Conservation (phyloP, 2,329 filamentous ascomycete species). For the Trichocomaceae sp. region DNA sequence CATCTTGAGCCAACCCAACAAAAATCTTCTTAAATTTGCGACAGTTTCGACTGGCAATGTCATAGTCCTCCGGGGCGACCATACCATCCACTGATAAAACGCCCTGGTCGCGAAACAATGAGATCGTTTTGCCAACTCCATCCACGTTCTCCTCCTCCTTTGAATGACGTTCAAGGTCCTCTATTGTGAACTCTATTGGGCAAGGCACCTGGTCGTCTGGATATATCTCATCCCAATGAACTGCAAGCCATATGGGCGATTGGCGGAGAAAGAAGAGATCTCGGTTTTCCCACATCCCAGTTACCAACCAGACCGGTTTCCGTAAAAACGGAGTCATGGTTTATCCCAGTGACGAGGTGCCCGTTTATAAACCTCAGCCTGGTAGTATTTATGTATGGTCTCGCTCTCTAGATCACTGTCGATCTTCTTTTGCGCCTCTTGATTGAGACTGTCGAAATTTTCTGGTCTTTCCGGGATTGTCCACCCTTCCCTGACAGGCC, state of each 20-base stretch:
- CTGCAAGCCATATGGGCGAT: slow-evolving; percentile 20
- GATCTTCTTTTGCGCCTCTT: slow-evolving; percentile 22
- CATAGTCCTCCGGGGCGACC: slow-evolving; percentile 26
- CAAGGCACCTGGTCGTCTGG: slow-evolving; percentile 13
- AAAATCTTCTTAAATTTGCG: slow-evolving; percentile 5
- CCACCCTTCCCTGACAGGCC: slow-evolving; percentile 26
- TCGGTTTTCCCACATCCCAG: slow-evolving; percentile 25
- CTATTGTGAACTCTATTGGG: slow-evolving; percentile 6
- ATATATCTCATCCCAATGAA: slow-evolving; percentile 20
- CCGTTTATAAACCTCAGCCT: slow-evolving; percentile 25
- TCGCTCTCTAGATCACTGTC: slow-evolving; percentile 28
- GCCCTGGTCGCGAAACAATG: slow-evolving; percentile 22
- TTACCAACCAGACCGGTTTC: slow-evolving; percentile 29
- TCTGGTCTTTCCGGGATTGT: slow-evolving; percentile 24
- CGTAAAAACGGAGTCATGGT: slow-evolving; percentile 16
- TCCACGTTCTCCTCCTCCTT: slow-evolving; percentile 28
- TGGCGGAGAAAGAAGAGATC: slow-evolving; percentile 30
- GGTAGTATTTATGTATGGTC: slow-evolving; percentile 30
- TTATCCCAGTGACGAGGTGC: slow-evolving; percentile 24
- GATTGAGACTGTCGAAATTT: slow-evolving; percentile 21
- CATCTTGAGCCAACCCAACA: slow-evolving; percentile 1
- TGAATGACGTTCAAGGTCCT: slow-evolving; percentile 21
- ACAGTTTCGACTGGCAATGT: background rate
- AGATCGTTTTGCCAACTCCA: slow-evolving; percentile 25
- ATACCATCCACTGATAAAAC: slow-evolving; percentile 28